A percentile compares a stretch with the other conserved stretches of the same genome.
phyloP scores from a whole-genome alignment of 768 basidiomycete genomes.

The Suillus occidentalis region DNA sequence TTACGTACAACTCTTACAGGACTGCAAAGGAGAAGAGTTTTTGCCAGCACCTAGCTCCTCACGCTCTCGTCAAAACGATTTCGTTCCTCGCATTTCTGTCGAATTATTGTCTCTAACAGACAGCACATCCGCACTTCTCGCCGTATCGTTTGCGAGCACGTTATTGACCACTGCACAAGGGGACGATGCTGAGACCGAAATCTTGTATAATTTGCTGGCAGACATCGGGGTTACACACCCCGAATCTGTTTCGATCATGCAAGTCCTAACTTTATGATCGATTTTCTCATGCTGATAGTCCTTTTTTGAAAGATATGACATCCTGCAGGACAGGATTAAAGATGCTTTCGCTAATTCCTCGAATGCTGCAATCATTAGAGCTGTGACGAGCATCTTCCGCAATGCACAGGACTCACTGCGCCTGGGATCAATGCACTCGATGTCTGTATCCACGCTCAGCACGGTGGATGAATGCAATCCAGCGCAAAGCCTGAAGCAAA shows the following conservation, averaged over 20 bases:
- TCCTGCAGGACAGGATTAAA: conserved; percentile 71
- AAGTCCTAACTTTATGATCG: conserved; percentile 34
- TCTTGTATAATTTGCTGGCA: conserved; percentile 74
- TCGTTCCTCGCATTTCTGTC: conserved; percentile 54
- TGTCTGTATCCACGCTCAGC: conserved; percentile 64
- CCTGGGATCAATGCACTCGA: conserved; percentile 39
- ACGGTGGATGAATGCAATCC: conserved; percentile 55
- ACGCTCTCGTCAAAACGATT: conserved; percentile 42
- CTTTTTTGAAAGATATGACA: conserved; percentile 58
- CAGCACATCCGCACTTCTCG: conserved; percentile 63
- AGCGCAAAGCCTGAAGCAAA: conserved; percentile 46
- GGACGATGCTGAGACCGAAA: conserved; percentile 79
- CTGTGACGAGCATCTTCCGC: conserved; percentile 76
- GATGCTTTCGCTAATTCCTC: conserved; percentile 70
- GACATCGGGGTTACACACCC: conserved; percentile 69
- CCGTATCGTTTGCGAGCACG: conserved; percentile 71
- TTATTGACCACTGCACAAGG: conserved; percentile 76
- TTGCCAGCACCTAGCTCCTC: conserved; percentile 37
- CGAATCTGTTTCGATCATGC: conserved; percentile 73
- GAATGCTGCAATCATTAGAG: conserved; percentile 67
- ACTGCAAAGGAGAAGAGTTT: conserved; percentile 56
- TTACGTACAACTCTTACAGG: conserved; percentile 61
- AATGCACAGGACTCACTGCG: conserved; percentile 57
- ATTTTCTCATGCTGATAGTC: conserved; percentile 8
- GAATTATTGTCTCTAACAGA: conserved; percentile 64